phyloP scores from a whole-genome alignment of 1,284 basidiomycete species.

The Ceraceosorus bombacis region DNA sequence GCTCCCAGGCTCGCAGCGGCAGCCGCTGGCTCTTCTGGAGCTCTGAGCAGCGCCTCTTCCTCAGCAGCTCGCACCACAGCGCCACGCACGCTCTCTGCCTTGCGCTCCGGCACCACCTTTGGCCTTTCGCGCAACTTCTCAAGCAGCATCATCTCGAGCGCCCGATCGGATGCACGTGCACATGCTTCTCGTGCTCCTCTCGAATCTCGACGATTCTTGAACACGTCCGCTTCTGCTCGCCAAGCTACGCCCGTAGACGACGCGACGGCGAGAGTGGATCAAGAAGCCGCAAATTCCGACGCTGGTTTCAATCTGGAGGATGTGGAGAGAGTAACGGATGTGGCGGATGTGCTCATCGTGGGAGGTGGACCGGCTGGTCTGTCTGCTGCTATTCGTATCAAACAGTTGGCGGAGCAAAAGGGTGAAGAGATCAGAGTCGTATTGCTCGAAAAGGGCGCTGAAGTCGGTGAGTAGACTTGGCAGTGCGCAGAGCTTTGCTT shows the following conservation, averaged over 20 bases:
- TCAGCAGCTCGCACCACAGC: too few species aligned
- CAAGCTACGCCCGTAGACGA: constrained; percentile 16
- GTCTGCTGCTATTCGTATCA: constrained; percentile 88
- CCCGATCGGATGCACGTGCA: too few species aligned
- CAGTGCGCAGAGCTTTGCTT: too few species aligned
- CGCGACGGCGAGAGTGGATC: constrained; percentile 1
- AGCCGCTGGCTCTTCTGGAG: too few species aligned
- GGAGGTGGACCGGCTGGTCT: constrained; percentile 92
- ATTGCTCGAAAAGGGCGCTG: constrained; percentile 86
- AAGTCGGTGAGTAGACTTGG: constrained; percentile 56
- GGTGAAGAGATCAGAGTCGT: constrained; percentile 77
- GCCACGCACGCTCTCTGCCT: too few species aligned
- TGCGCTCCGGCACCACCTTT: too few species aligned
- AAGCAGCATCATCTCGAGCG: too few species aligned
- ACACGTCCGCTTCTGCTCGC: background rate
- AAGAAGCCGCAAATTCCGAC: constrained; percentile 8
- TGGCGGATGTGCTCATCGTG: constrained; percentile 94
- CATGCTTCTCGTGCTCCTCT: too few species aligned
- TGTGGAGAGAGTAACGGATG: constrained; percentile 50
- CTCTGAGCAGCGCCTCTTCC: too few species aligned
- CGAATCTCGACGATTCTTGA: too few species aligned
- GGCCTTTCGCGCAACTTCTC: too few species aligned
- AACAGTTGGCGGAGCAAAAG: constrained; percentile 78
- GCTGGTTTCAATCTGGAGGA: constrained; percentile 39
- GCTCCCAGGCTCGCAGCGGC: too few species aligned